phyloP scores from a whole-genome alignment of 164 flowering plant species.

The Macadamia integrifolia region DNA sequence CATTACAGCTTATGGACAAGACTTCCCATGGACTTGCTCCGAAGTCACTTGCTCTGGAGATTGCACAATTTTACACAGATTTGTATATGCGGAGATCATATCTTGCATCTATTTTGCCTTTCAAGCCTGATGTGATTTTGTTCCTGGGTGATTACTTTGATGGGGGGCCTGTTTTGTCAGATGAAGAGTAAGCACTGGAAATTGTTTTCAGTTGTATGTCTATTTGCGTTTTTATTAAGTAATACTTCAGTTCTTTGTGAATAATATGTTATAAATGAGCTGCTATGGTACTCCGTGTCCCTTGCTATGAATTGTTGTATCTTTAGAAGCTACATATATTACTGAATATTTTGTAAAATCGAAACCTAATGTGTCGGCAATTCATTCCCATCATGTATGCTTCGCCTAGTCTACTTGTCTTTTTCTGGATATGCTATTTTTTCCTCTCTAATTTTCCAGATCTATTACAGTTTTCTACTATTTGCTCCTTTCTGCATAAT shows the following conservation, averaged over 20 bases:
- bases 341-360: too few relatives aligned
- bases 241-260: background rate
- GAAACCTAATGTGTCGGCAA: too few relatives aligned
- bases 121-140: constrained; percentile 69
- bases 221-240: background rate
- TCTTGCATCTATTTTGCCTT: constrained; percentile 58
- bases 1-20: constrained; percentile 72
- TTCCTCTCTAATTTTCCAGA: too few relatives aligned
- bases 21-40: constrained; percentile 66
- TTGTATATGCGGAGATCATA: constrained; percentile 83
- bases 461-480: too few relatives aligned
- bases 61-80: constrained; percentile 74
- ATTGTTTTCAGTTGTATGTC: background rate
- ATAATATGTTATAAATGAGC: background rate
- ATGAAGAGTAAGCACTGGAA: constrained; percentile 71
- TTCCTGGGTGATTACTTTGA: constrained; percentile 91
- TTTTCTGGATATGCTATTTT: too few relatives aligned
- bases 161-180: constrained; percentile 68
- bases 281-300: background rate
- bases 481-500: too few relatives aligned
- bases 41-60: constrained; percentile 67
- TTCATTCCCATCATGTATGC: too few relatives aligned
- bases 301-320: background rate
- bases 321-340: too few relatives aligned
- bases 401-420: too few relatives aligned